phyloP scores from a whole-genome alignment of 2,329 filamentous ascomycete genomes.

The Trichoderma atrobrunneum region DNA sequence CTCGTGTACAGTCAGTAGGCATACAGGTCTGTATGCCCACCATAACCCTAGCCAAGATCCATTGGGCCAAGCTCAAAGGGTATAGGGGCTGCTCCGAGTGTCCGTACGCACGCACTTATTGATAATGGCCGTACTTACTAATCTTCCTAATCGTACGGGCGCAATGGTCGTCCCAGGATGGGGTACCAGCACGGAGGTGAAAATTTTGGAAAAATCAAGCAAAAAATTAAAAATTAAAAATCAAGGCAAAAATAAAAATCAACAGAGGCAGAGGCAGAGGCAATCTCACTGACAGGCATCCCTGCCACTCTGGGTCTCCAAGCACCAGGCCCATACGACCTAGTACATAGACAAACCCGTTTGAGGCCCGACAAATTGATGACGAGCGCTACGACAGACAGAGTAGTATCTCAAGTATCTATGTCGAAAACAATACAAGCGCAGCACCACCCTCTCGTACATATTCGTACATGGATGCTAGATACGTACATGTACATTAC shows the following conservation, averaged over 20 bases:
- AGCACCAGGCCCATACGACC: neutral
- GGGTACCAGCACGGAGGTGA: neutral
- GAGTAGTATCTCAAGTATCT: neutral
- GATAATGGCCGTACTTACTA: neutral
- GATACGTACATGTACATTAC: conserved; percentile 12
- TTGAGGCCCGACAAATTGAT: conserved; percentile 10
- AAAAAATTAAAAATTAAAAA: neutral
- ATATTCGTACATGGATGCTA: neutral
- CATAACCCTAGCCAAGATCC: conserved; percentile 8
- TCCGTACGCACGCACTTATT: conserved; percentile 5
- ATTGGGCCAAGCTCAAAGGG: conserved; percentile 6
- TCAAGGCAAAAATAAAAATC: neutral
- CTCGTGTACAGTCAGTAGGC: neutral
- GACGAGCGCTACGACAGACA: conserved; percentile 1
- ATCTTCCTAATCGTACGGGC: conserved; percentile 5
- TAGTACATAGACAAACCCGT: neutral
- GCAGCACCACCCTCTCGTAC: neutral
- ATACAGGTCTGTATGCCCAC: conserved; percentile 8
- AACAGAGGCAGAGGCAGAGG: neutral
- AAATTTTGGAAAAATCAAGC: neutral
- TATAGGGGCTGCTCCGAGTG: neutral
- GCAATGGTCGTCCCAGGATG: neutral
- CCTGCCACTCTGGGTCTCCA: neutral
- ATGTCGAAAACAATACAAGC: neutral
- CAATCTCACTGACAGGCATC: conserved; percentile 10